Percentiles rank a stretch among this genome's conserved stretches.
Evolutionary conservation across 306 rosid species (phyloP).

Genomic region (Chamaecrista fasciculata): DNA sequence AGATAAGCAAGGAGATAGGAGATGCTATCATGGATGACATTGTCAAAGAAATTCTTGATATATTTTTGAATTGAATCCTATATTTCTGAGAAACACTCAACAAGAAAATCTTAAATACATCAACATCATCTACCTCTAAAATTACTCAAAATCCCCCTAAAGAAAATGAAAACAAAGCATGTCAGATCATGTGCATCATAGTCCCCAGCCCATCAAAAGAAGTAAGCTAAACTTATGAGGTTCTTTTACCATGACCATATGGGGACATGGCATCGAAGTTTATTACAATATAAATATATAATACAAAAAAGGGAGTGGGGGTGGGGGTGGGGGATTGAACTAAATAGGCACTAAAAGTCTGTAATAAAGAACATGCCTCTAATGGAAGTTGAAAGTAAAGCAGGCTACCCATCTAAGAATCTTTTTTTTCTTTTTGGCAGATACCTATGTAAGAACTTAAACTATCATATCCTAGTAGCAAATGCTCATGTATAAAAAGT

Average conservation of each 20-base stretch:
- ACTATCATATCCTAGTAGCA: slow-evolving; percentile 25
- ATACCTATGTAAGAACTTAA: slow-evolving; percentile 11
- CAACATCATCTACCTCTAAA: too few species aligned
- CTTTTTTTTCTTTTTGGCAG: too few species aligned
- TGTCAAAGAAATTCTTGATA: slow-evolving; percentile 33
- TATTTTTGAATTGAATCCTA: slow-evolving; percentile 15
- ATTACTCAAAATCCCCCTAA: too few species aligned
- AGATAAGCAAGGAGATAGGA: slow-evolving; percentile 35
- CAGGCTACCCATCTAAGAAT: too few species aligned
- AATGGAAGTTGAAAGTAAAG: slow-evolving; percentile 12
- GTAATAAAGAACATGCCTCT: neutral
- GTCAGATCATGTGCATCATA: too few species aligned
- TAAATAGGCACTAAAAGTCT: slow-evolving; percentile 7
- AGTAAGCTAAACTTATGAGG: neutral
- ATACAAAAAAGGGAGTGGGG: neutral
- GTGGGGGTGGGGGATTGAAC: neutral
- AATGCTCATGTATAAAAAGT: slow-evolving; percentile 1
- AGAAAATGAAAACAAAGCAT: too few species aligned
- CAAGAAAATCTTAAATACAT: too few species aligned
- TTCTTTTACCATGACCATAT: slow-evolving; percentile 14
- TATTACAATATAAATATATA: slow-evolving; percentile 4
- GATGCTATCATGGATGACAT: slow-evolving; percentile 48
- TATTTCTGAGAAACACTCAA: too few species aligned
- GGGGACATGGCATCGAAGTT: slow-evolving; percentile 2
- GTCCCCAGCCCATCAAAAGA: neutral